Conservation (phyloP, 768 basidiomycete genomes). For the Cystofilobasidium bisporidii region DNA sequence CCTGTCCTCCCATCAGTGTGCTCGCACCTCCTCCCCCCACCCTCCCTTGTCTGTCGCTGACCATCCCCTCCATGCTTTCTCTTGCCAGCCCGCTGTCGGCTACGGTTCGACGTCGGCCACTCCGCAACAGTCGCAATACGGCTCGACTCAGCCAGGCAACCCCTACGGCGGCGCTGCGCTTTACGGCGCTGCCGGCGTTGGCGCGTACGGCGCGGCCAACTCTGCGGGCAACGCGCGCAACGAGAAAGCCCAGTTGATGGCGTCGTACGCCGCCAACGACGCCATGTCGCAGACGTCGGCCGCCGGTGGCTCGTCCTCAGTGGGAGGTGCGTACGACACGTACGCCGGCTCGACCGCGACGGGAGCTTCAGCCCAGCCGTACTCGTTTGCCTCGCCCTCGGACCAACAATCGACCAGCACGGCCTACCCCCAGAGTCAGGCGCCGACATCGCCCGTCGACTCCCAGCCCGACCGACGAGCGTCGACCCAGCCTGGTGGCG, state of each 20-base stretch:
- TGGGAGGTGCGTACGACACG: background rate
- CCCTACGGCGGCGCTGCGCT: too few species aligned
- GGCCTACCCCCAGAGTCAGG: too few species aligned
- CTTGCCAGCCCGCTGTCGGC: background rate
- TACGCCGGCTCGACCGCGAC: conserved; percentile 3
- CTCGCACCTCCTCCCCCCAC: background rate
- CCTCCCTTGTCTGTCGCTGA: background rate
- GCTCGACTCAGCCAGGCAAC: too few species aligned
- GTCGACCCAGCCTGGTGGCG: background rate
- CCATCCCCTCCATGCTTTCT: background rate
- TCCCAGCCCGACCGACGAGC: background rate
- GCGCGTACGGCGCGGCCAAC: background rate
- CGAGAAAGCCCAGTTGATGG: conserved; percentile 2
- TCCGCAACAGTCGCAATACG: background rate
- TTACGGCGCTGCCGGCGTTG: background rate
- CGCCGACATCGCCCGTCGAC: background rate
- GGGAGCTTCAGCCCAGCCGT: background rate
- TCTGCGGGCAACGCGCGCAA: background rate
- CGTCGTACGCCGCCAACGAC: conserved; percentile 3
- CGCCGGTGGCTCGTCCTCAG: background rate
- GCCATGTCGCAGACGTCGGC: background rate
- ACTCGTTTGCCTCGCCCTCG: background rate
- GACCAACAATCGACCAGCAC: too few species aligned
- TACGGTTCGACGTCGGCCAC: background rate
- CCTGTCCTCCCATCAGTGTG: too few species aligned